A percentile compares a stretch with the other conserved stretches of the same genome.
Evolutionary conservation across 257 asterid genomes (phyloP).

Genomic region (Nicotiana attenuata): DNA sequence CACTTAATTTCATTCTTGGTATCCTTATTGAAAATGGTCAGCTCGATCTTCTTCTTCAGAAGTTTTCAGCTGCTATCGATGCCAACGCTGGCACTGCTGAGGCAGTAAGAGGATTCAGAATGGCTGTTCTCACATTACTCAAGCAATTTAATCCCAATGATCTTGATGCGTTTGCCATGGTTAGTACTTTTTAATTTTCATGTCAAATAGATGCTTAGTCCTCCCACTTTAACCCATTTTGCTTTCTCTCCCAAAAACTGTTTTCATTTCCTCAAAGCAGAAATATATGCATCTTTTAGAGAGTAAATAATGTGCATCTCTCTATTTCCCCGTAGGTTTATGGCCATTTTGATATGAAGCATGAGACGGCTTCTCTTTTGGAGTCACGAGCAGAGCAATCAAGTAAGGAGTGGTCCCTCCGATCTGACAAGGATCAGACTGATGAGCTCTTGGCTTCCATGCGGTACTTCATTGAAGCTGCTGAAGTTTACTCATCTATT

Average conservation of each 20-base stretch:
- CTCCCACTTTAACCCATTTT: not conserved
- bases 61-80: conserved; percentile 87
- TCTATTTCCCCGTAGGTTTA: conserved; percentile 55
- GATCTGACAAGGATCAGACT: conserved; percentile 73
- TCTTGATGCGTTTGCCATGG: conserved; percentile 90
- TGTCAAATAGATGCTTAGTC: not conserved
- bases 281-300: not conserved
- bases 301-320: conserved; percentile 14
- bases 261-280: not conserved
- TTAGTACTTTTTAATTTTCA: conserved; percentile 24
- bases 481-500: conserved; percentile 86
- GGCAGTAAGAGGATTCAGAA: conserved; percentile 87
- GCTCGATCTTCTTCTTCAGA: conserved; percentile 92
- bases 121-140: conserved; percentile 95
- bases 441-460: conserved; percentile 88
- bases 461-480: conserved; percentile 86
- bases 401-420: conserved; percentile 61
- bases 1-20: conserved; percentile 89
- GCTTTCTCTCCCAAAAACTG: not conserved
- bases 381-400: conserved; percentile 74
- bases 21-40: conserved; percentile 93
- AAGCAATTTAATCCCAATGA: conserved; percentile 87
- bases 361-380: conserved; percentile 82
- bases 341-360: conserved; percentile 94
- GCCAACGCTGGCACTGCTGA: conserved; percentile 73